Evolutionary conservation across 768 basidiomycete species (phyloP).

Genomic region (Tulasnella calospora): DNA sequence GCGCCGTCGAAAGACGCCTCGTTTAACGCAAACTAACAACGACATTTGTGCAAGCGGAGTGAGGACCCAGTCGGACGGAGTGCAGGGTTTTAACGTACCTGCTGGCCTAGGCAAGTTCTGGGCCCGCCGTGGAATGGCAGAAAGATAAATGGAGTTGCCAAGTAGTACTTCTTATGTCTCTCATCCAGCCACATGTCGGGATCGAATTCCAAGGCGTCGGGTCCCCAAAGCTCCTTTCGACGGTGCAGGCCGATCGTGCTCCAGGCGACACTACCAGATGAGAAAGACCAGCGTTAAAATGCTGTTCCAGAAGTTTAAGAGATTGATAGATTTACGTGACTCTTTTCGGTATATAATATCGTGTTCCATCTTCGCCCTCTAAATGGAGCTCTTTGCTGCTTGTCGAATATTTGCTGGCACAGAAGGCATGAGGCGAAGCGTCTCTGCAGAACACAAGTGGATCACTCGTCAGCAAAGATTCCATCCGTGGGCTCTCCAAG

Average conservation of each 20-base stretch:
- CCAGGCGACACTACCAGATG: background rate
- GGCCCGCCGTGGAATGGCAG: conserved; percentile 72
- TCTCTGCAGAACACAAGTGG: conserved; percentile 39
- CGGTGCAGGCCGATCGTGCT: conserved; percentile 17
- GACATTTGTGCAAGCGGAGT: conserved; percentile 32
- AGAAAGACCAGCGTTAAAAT: background rate
- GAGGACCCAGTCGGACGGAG: background rate
- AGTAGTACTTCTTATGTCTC: conserved; percentile 35
- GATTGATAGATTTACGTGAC: conserved; percentile 1
- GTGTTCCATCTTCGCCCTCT: conserved; percentile 22
- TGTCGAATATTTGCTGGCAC: conserved; percentile 34
- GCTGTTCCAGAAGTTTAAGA: background rate
- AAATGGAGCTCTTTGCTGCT: conserved; percentile 9
- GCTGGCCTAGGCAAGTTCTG: conserved; percentile 36
- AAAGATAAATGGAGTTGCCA: conserved; percentile 53
- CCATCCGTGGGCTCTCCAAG: background rate
- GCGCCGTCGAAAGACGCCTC: conserved; percentile 65
- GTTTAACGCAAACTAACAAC: conserved; percentile 71
- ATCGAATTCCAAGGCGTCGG: conserved; percentile 70
- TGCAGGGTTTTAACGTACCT: conserved; percentile 35
- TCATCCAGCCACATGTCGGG: conserved; percentile 72
- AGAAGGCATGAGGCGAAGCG: conserved; percentile 49
- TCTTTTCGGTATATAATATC: conserved; percentile 24
- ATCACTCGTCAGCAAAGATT: background rate
- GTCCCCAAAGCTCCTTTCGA: conserved; percentile 56